Base-by-base conservation (phyloP, 2,329 filamentous ascomycete species). In the Pseudopithomyces maydicus region DNA sequence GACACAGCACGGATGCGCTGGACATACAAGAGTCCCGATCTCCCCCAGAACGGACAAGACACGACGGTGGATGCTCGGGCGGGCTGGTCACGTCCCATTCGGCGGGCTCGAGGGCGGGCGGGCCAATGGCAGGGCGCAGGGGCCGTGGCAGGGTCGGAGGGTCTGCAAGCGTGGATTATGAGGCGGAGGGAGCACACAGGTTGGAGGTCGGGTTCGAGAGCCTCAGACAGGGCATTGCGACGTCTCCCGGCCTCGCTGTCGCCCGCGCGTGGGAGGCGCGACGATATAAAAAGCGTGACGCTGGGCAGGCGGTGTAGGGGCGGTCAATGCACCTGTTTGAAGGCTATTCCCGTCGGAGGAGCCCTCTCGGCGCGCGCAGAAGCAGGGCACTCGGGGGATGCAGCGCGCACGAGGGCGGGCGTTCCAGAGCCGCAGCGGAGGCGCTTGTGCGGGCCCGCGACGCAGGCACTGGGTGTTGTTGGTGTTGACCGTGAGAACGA, bases 211-310 rank as follows among this genome's bases (percentile, higher is more conserved):
- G 63, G 55, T 61, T 62, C 51, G 64, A 68, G 65, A 56, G 69
- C 67, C 63, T 64, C 65, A 60, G 65, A 73, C 71, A 74, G 71
- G 69, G 72, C 74, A 76, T 76, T 63, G 71, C 73, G 72, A 74
- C 64, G 61, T 68, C 64, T 52, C 69, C 63, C 67, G 67, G 63
- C 69, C 69, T 68, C 65, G 52, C 57, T 56, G 62, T 56, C 61
- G 66, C 58, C 59, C 63, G 67, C 66, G 68, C 65, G 67, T 41
- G 65, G 66, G 64, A 63, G 52, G 59, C 63, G 68, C 64, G 66
- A 73, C 64, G 70, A 66, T 65, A 65, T 69, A 72, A 72, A 69
- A 67, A 62, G 64, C 60, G 65, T 65, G 65, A 72, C 64, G 71
- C 67, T 55, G 64, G 64, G 66, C 68, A 74, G 73, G 74, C 74